Conservation (phyloP, 2,329 filamentous ascomycete genomes). For the Fusarium acutatum region DNA sequence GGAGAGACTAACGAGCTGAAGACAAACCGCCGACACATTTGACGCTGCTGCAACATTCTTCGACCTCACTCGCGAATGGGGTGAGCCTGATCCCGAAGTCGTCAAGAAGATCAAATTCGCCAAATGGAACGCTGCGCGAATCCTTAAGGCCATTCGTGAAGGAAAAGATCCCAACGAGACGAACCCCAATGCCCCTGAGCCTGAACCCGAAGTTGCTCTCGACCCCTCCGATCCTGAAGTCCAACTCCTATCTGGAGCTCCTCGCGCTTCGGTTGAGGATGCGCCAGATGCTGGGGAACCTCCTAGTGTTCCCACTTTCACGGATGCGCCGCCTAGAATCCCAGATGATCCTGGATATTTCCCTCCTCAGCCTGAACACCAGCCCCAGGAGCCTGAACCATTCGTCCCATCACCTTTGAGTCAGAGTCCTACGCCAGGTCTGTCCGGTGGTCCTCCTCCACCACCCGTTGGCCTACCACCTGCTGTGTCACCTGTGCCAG, state of each 20-base stretch:
- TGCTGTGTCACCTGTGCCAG: conserved; percentile 14
- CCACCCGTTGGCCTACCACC: conserved; percentile 23
- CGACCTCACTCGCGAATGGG: conserved; percentile 88
- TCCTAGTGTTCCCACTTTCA: conserved; percentile 39
- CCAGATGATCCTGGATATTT: conserved; percentile 48
- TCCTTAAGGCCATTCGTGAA: conserved; percentile 88
- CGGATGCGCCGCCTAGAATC: conserved; percentile 38
- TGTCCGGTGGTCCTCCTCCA: conserved; percentile 31
- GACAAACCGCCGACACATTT: conserved; percentile 93
- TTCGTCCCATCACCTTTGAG: conserved; percentile 49
- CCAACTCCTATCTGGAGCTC: conserved; percentile 54
- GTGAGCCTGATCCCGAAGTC: conserved; percentile 75
- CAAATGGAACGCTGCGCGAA: conserved; percentile 93
- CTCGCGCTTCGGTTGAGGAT: conserved; percentile 62
- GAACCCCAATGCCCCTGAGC: conserved; percentile 74
- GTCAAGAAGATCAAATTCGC: conserved; percentile 92
- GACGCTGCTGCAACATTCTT: conserved; percentile 93
- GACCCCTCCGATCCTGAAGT: conserved; percentile 73
- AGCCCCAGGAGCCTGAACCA: conserved; percentile 32
- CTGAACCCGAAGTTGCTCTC: conserved; percentile 56
- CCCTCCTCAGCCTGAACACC: conserved; percentile 34
- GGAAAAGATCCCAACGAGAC: conserved; percentile 91
- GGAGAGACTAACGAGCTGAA: conserved; percentile 46
- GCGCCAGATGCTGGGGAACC: conserved; percentile 55
- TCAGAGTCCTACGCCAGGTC: conserved; percentile 38